Base-by-base conservation (phyloP, 1,139 yeast species). In the Geotrichum aggregatum region DNA sequence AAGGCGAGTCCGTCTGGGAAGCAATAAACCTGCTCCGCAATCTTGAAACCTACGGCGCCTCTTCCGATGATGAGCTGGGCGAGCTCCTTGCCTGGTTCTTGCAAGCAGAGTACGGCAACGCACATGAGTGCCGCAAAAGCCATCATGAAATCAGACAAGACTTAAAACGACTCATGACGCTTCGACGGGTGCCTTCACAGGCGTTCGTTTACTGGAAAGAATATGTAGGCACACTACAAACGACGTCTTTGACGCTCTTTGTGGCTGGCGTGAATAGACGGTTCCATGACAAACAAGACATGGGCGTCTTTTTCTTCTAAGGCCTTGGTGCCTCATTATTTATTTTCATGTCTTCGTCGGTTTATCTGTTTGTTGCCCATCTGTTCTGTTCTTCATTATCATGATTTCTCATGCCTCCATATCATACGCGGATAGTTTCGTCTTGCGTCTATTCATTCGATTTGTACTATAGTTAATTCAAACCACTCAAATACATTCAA, bases 141-240 rank as follows among this genome's bases (percentile, higher is more conserved):
- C 47, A 10, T 8, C 36, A 28, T n/a, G 49, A 38, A 35, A 50
- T 50, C 26, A 28, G 21, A 5, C 44, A 33, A 19, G 54, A 46
- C 7, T 18, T 50, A 6, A 3, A 33, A 40, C 21, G 41, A 10
- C 16, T 33, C 11, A 44, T 50, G 22, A 26, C 36, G 7, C 28
- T 50, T 22, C 16, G 38, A 3, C 11, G 30, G 16, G 35, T 30
- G 4, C 56, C 56, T 4, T n/a, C 16, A 3, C 47, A 46, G 22
- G 54, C 51, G 22, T 47, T 53, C 18, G 46, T 26, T 10, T 53
- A 50, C 49, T 53, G 56, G 56, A 31, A 34, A 18, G 53, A 53
- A 40, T 53, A 47, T 16, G 36, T 40, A 4, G 56, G 56, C 19
- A 50, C 52, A 2, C 39, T 44, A 8, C 39, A 28, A n/a, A 18